Percentiles rank a stretch among this genome's conserved stretches.
phyloP scores from a whole-genome alignment of 176 grass and related monocot species.

The Phragmites australis region DNA sequence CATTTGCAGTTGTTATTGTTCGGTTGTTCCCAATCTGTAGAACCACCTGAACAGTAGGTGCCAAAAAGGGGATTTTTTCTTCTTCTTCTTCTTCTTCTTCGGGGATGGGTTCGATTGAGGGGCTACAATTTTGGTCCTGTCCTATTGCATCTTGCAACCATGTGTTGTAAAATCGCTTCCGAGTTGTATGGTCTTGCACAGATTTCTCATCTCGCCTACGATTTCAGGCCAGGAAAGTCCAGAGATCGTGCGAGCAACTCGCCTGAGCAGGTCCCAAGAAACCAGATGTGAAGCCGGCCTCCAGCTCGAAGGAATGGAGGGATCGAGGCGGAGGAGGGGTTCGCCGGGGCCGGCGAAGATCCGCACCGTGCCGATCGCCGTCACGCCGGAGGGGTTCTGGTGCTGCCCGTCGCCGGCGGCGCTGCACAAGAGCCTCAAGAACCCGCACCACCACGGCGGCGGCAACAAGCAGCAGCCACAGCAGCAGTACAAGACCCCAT shows the following conservation, averaged over 20 bases:
- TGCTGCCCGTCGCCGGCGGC: conserved; percentile 89
- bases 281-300: conserved; percentile 21
- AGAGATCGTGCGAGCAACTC: background rate
- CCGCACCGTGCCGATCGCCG: conserved; percentile 76
- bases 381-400: conserved; percentile 92
- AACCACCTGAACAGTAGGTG: background rate
- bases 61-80: background rate
- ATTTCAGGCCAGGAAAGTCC: no score
- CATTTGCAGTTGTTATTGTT: background rate
- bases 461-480: background rate
- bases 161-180: background rate
- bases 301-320: background rate
- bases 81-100: no score
- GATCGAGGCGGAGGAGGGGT: conserved; percentile 30
- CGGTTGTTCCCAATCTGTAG: background rate
- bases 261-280: background rate
- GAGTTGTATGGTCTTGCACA: background rate
- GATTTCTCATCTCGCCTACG: background rate
- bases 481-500: conserved; percentile 34
- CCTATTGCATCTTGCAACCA: background rate
- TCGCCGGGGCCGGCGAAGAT: conserved; percentile 41
- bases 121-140: background rate
- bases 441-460: conserved; percentile 51
- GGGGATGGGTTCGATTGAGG: background rate
- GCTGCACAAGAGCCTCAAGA: conserved; percentile 84